phyloP scores from a whole-genome alignment of 805 yeast genomes.

The Myxozyma kluyveri region DNA sequence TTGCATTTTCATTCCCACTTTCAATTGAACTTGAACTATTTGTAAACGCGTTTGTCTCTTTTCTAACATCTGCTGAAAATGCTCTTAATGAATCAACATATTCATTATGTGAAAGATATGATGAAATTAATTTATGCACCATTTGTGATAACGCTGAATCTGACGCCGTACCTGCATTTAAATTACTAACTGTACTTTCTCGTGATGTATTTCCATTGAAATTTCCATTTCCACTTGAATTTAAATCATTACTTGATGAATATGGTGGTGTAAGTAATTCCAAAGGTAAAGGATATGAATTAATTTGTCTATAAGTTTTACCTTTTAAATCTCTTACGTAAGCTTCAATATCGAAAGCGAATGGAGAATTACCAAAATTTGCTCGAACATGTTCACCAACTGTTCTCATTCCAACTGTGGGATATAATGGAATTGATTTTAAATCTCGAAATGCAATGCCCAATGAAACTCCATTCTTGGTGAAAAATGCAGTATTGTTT shows the following conservation, averaged over 20 bases:
- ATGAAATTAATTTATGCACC: conserved; percentile 42
- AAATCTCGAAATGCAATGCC: conserved; percentile 53
- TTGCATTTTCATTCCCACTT: too few relatives aligned
- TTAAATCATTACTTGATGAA: too few relatives aligned
- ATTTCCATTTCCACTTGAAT: too few relatives aligned
- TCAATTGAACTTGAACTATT: conserved; percentile 24
- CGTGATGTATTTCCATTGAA: not conserved
- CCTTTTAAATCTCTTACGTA: conserved; percentile 39
- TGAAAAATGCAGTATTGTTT: conserved; percentile 63
- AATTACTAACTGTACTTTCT: not conserved
- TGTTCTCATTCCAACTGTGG: conserved; percentile 48
- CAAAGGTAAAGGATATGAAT: conserved; percentile 21
- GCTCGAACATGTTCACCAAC: conserved; percentile 45
- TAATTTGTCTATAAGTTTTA: conserved; percentile 20
- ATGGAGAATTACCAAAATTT: conserved; percentile 52
- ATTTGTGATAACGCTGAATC: conserved; percentile 29
- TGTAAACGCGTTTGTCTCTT: conserved; percentile 25
- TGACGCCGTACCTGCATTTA: not conserved
- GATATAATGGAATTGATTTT: conserved; percentile 43
- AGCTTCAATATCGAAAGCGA: conserved; percentile 58
- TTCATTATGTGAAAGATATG: conserved; percentile 60
- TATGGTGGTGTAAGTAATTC: not conserved
- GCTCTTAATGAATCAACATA: conserved; percentile 53
- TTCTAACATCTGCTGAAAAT: conserved; percentile 46
- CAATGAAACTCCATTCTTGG: conserved; percentile 72